Conservation (phyloP, 495 filamentous ascomycete genomes). For the Arthonia radiata region DNA sequence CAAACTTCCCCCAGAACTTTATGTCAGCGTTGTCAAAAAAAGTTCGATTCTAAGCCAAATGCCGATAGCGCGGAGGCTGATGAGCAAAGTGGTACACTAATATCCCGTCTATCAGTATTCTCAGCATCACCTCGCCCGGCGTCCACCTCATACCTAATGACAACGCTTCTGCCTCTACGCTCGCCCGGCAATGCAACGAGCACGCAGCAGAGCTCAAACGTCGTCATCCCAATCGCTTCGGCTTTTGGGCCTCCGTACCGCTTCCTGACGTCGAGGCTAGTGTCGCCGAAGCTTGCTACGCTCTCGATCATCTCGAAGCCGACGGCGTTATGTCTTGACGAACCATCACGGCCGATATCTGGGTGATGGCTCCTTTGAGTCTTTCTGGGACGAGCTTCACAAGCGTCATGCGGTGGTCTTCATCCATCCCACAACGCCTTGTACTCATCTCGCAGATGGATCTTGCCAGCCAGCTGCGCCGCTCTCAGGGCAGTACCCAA, state of each 20-base stretch:
- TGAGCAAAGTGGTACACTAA: too few species aligned
- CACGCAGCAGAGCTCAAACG: slow-evolving; percentile 17
- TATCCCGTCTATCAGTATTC: too few species aligned
- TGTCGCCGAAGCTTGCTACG: slow-evolving; percentile 20
- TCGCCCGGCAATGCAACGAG: slow-evolving; percentile 17
- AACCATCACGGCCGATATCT: slow-evolving; percentile 25
- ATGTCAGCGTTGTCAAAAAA: too few species aligned
- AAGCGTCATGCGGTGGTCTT: slow-evolving; percentile 15
- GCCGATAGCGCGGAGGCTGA: too few species aligned
- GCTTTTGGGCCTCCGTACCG: slow-evolving; percentile 26
- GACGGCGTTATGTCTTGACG: slow-evolving; percentile 24
- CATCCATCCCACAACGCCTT: slow-evolving; percentile 25
- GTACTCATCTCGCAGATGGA: slow-evolving; percentile 9
- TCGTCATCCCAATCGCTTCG: slow-evolving; percentile 16
- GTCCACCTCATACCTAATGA: slow-evolving; percentile 18
- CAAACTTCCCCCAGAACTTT: too few species aligned
- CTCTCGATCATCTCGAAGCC: slow-evolving; percentile 15
- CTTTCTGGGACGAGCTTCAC: slow-evolving; percentile 16
- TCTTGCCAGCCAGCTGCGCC: too few species aligned
- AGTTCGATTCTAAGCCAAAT: too few species aligned
- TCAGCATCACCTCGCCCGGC: slow-evolving; percentile 26
- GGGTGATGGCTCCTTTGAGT: slow-evolving; percentile 18
- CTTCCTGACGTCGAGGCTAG: slow-evolving; percentile 19
- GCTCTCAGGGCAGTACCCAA: slow-evolving; percentile 15
- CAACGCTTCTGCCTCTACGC: slow-evolving; percentile 7